Conservation (phyloP, 495 filamentous ascomycete species). For the Talaromyces borbonicus region DNA sequence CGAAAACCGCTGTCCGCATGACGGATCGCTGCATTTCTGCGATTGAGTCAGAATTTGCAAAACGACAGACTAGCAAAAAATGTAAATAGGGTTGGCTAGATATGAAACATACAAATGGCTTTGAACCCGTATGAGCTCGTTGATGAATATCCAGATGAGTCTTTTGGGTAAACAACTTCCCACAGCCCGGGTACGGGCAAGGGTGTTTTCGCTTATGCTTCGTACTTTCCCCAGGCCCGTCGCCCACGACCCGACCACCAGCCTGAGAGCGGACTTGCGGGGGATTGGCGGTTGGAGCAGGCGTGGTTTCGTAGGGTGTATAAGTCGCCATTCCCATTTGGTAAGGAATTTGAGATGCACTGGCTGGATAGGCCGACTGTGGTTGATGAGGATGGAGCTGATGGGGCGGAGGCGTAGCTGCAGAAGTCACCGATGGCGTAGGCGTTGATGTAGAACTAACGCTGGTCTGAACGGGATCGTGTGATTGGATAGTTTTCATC, state of each 20-base stretch:
- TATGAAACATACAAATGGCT: constrained; percentile 74
- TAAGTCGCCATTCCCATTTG: neutral
- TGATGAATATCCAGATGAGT: constrained; percentile 90
- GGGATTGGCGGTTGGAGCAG: neutral
- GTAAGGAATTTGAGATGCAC: constrained; percentile 6
- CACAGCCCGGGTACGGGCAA: constrained; percentile 66
- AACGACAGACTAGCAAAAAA: constrained; percentile 4
- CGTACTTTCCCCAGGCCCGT: neutral
- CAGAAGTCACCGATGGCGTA: neutral
- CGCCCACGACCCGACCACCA: neutral
- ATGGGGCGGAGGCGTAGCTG: constrained; percentile 15
- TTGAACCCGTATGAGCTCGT: constrained; percentile 81
- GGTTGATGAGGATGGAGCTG: constrained; percentile 24
- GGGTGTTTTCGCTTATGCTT: constrained; percentile 48
- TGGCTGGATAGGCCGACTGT: constrained; percentile 14
- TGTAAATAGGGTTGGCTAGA: neutral
- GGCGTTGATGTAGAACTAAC: neutral
- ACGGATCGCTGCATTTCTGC: constrained; percentile 62
- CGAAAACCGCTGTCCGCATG: constrained; percentile 73
- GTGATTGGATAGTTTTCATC: constrained; percentile 79
- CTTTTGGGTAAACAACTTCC: constrained; percentile 81
- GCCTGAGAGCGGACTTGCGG: neutral
- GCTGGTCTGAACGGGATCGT: neutral
- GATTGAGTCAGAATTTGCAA: neutral
- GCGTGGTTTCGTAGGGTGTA: constrained; percentile 11